Base-by-base conservation (phyloP, 805 yeast species). In the Yarrowia keelungensis region DNA sequence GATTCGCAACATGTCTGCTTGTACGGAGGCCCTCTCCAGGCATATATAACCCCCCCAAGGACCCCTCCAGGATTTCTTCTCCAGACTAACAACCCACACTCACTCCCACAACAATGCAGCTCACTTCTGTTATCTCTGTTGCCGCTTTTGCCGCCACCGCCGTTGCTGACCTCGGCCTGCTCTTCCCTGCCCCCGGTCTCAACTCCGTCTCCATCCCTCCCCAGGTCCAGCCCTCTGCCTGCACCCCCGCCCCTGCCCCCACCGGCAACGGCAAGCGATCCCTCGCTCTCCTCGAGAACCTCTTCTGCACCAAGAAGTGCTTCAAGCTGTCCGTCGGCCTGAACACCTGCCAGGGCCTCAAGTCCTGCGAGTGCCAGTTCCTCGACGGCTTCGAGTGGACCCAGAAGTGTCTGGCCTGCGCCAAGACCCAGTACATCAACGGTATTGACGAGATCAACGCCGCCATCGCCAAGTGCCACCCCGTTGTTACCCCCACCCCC, bases 271-370 rank as follows among this genome's bases (percentile, higher is more conserved):
- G 39, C 26, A 56, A 56, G 62, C 62, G 62, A 42, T 8, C 47
- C 10, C 62, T 56, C 5, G 62, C 47, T 42, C 47, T 56, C 26
- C 47, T 56, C 5, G 62, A 56, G 62, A 41, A 56, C 47, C 62
- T 56, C 36, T 56, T 56, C 62, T 56, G 62, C 62, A 56, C 62
- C 62, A 56, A 56, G 62, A 56, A 56, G 62, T 56, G 62, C 62
- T 56, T 56, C 62, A 56, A 56, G 62, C 62, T 56, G 39, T 56
- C 62, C 47, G 62, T 56, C 47, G 62, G 62, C 62, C 62, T 56
- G 38, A 41, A 56, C 47, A 56, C 62, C 62, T 56, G 62, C 62
- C 62, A 56, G 62, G 62, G 62, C 47, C 62, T 56, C 39, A 41
- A 56, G 62, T 26, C 36, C 62, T 56, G 62, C 62, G 62, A 56